These are phyloP conservation scores for Adansonia gregorii DNA, from an alignment of 441 rosid genomes.

Conservation along the genomic window DNA sequence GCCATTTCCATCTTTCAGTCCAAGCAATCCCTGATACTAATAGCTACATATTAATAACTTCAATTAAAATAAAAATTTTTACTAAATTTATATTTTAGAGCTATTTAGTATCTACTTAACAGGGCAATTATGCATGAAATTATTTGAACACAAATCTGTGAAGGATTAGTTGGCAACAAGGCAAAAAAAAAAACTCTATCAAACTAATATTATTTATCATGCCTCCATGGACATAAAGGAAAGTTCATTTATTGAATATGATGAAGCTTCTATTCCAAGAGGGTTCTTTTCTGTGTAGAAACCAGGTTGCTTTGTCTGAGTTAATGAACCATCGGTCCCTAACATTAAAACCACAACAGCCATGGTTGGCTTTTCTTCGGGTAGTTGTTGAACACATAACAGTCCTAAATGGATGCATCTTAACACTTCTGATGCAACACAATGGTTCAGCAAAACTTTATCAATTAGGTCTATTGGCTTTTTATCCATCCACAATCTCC, in stretches of 20 bases:
- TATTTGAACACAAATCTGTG: neutral
- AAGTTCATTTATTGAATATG: conserved; percentile 13
- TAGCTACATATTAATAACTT: too few species aligned
- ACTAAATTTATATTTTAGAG: too few species aligned
- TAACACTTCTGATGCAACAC: conserved; percentile 30
- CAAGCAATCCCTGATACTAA: too few species aligned
- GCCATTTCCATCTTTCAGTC: too few species aligned
- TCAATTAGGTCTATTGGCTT: conserved; percentile 39
- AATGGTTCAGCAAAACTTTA: neutral
- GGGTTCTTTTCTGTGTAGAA: neutral
- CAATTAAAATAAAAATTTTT: too few species aligned
- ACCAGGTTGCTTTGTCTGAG: neutral
- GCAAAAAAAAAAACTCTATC: neutral
- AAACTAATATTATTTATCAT: conserved; percentile 14
- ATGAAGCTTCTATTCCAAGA: neutral
- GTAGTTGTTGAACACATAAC: conserved; percentile 47
- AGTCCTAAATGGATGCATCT: conserved; percentile 39
- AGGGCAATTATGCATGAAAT: neutral
- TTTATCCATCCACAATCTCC: conserved; percentile 30
- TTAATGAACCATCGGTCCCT: conserved; percentile 21
- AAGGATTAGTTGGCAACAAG: too few species aligned
- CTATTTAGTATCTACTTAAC: too few species aligned
- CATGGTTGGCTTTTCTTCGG: conserved; percentile 13
- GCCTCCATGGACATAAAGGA: conserved; percentile 26
- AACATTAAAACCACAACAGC: neutral